A percentile compares a stretch with the other conserved stretches of the same genome.
These are phyloP conservation scores for Plantago major DNA, from an alignment of 257 asterid genomes.

Conservation along the genomic window DNA sequence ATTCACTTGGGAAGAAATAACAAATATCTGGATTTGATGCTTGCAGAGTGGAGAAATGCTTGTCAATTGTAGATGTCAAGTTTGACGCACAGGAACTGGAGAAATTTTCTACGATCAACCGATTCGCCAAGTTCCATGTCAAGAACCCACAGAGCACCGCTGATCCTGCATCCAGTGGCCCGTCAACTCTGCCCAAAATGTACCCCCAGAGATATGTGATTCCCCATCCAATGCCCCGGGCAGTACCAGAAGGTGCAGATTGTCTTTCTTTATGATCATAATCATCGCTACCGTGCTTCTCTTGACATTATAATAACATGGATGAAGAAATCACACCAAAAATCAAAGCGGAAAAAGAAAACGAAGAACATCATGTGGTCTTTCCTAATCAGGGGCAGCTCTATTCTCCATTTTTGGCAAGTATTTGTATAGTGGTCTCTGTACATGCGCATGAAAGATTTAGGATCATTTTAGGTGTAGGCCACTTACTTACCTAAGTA, in stretches of 20 bases:
- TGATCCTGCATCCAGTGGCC: constrained; percentile 36
- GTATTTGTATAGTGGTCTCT: constrained; percentile 28
- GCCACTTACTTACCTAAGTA: constrained; percentile 13
- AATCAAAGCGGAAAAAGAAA: constrained; percentile 8
- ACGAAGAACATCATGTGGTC: constrained; percentile 24
- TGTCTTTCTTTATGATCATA: constrained; percentile 57
- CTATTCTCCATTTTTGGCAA: constrained; percentile 26
- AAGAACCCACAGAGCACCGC: constrained; percentile 31
- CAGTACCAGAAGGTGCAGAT: constrained; percentile 45
- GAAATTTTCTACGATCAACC: constrained; percentile 54
- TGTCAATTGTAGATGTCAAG: constrained; percentile 46
- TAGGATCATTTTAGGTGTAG: constrained; percentile 20
- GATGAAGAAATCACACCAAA: constrained; percentile 15
- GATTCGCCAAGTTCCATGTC: constrained; percentile 70
- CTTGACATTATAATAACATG: not conserved
- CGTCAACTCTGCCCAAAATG: constrained; percentile 22
- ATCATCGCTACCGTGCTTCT: constrained; percentile 5
- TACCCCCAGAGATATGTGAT: constrained; percentile 48
- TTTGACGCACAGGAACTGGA: constrained; percentile 61
- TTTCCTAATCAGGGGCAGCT: constrained; percentile 20
- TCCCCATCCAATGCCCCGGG: constrained; percentile 58
- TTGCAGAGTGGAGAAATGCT: constrained; percentile 58
- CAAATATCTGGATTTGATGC: constrained; percentile 21
- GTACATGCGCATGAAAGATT: constrained; percentile 30
- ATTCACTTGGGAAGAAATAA: not conserved